Percentiles rank a stretch among this genome's conserved stretches.
phyloP scores from a whole-genome alignment of 306 rosid species.

The Fragaria nilgerrensis region DNA sequence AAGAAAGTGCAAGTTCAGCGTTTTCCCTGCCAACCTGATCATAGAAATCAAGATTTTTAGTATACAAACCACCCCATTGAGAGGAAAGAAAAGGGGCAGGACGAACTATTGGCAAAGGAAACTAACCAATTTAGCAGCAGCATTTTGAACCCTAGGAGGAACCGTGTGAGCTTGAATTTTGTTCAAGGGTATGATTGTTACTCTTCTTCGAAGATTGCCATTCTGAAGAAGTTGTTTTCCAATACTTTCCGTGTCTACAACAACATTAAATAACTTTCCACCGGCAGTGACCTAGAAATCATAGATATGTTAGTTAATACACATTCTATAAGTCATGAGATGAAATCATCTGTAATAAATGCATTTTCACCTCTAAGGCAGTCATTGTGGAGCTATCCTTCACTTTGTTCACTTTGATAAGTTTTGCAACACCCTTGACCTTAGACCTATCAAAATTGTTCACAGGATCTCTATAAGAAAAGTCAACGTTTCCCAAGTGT shows the following conservation, averaged over 20 bases:
- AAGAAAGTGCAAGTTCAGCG: constrained; percentile 78
- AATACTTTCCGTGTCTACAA: constrained; percentile 86
- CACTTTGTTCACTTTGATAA: constrained; percentile 83
- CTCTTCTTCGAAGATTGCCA: constrained; percentile 87
- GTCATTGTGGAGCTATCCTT: constrained; percentile 80
- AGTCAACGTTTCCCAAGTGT: constrained; percentile 65
- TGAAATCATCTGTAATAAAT: constrained; percentile 12
- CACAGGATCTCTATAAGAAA: constrained; percentile 73
- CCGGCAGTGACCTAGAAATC: constrained; percentile 84
- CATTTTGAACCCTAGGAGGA: constrained; percentile 56
- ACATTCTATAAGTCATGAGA: not conserved
- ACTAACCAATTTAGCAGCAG: constrained; percentile 70
- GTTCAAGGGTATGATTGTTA: constrained; percentile 92
- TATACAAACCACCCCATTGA: constrained; percentile 5
- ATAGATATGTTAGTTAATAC: constrained; percentile 14
- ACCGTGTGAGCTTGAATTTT: constrained; percentile 67
- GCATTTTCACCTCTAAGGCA: constrained; percentile 79
- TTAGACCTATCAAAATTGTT: constrained; percentile 85
- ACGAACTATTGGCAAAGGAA: constrained; percentile 4
- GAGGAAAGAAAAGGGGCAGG: not conserved
- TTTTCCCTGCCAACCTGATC: constrained; percentile 86
- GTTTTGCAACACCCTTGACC: constrained; percentile 96
- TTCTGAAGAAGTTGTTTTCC: constrained; percentile 86
- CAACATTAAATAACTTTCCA: constrained; percentile 89
- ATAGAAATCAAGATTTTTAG: constrained; percentile 26